Percentiles rank a stretch among this genome's conserved stretches.
Evolutionary conservation across 2,329 filamentous ascomycete genomes (phyloP).

Genomic region (Dothideomycetes sp.): DNA sequence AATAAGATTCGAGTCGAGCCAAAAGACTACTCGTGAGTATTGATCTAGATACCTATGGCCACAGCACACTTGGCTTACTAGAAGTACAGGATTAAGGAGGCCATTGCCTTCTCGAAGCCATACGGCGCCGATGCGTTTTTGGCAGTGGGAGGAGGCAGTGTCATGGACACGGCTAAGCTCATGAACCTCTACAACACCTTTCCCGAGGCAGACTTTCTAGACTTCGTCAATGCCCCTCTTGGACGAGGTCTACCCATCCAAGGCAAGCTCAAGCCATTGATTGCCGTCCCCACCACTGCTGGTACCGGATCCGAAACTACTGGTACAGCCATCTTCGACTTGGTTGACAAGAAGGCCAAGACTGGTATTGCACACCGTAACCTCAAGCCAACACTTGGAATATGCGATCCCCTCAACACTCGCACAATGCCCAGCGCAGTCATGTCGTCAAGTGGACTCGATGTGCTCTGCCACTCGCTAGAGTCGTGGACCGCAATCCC

Average conservation of each 20-base stretch:
- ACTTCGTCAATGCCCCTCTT: conserved; percentile 94
- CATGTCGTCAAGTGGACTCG: conserved; percentile 80
- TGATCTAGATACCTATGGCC: not conserved
- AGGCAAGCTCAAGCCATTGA: conserved; percentile 59
- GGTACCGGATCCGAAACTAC: conserved; percentile 91
- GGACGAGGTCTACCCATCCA: conserved; percentile 72
- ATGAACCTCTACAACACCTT: conserved; percentile 95
- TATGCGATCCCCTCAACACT: conserved; percentile 80
- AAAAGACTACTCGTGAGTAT: conserved; percentile 75
- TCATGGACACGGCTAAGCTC: conserved; percentile 96
- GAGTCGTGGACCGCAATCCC: conserved; percentile 98
- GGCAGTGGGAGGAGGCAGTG: conserved; percentile 82
- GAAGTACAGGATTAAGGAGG: conserved; percentile 61
- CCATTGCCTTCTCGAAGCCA: conserved; percentile 75
- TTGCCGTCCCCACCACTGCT: conserved; percentile 77
- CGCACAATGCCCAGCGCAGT: conserved; percentile 92
- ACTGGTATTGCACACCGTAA: conserved; percentile 93
- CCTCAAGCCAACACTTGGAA: conserved; percentile 87
- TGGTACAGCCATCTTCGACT: conserved; percentile 94
- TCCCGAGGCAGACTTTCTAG: conserved; percentile 85
- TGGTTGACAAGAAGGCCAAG: conserved; percentile 81
- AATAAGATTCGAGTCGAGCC: conserved; percentile 77
- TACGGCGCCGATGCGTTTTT: conserved; percentile 80
- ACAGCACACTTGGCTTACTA: not conserved
- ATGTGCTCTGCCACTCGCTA: conserved; percentile 88